Percentiles rank a stretch among this genome's conserved stretches.
Evolutionary conservation across 805 yeast species (phyloP).

Genomic region (Saturnispora galanensis): DNA sequence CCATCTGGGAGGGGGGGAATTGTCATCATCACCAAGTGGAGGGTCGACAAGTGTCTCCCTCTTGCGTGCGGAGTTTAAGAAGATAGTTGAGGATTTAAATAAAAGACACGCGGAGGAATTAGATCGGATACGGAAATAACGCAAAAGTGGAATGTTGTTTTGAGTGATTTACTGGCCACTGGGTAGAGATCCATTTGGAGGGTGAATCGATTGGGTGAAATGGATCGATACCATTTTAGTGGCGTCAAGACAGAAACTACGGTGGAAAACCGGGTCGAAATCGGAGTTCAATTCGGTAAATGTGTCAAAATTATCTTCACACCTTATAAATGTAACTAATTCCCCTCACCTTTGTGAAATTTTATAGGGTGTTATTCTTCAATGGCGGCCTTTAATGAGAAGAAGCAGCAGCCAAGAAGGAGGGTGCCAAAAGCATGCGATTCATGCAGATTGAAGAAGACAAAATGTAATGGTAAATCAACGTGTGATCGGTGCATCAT

Average conservation of each 20-base stretch:
- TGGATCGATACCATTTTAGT: too few relatives aligned
- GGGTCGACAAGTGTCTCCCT: slow-evolving; percentile 32
- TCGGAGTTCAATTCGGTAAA: too few relatives aligned
- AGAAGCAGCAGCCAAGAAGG: slow-evolving; percentile 28
- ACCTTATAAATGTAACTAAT: too few relatives aligned
- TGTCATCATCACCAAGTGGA: neutral
- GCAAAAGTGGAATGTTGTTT: neutral
- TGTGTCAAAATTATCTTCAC: too few relatives aligned
- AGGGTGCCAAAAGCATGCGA: slow-evolving; percentile 60
- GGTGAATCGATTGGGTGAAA: too few relatives aligned
- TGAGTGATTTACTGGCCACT: too few relatives aligned
- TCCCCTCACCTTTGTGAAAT: too few relatives aligned
- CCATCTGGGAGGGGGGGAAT: neutral
- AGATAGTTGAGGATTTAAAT: slow-evolving; percentile 51
- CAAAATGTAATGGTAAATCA: slow-evolving; percentile 53
- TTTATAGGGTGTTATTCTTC: neutral
- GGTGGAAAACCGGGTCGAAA: too few relatives aligned
- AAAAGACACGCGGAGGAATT: slow-evolving; percentile 51
- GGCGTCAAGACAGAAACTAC: too few relatives aligned
- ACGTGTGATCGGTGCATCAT: slow-evolving; percentile 48
- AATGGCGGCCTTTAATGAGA: neutral
- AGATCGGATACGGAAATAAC: slow-evolving; percentile 16
- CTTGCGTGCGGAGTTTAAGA: slow-evolving; percentile 59
- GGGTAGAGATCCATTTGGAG: too few relatives aligned
- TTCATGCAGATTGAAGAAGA: slow-evolving; percentile 51